phyloP scores from a whole-genome alignment of 345 rosid species.

The Hibiscus trionum region DNA sequence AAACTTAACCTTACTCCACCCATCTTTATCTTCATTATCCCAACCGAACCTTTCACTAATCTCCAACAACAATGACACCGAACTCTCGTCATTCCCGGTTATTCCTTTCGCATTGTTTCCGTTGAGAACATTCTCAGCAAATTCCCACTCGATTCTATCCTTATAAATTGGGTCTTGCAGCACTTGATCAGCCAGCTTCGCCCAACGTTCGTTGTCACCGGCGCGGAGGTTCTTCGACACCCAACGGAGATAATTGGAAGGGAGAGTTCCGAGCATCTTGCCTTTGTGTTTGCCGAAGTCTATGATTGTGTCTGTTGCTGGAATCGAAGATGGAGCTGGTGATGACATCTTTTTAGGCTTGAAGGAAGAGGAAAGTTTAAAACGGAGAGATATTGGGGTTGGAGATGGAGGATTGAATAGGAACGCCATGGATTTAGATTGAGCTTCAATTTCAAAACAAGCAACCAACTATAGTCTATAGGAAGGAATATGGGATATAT shows the following conservation, averaged over 20 bases:
- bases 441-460: background rate
- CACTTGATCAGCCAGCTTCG: slow-evolving; percentile 64
- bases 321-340: background rate
- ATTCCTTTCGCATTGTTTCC: slow-evolving; percentile 27
- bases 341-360: background rate
- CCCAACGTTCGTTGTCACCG: slow-evolving; percentile 58
- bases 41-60: slow-evolving; percentile 79
- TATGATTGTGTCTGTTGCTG: slow-evolving; percentile 52
- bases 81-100: slow-evolving; percentile 8
- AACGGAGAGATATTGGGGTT: background rate
- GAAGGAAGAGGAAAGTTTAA: background rate
- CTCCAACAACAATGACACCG: slow-evolving; percentile 53
- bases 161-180: slow-evolving; percentile 56
- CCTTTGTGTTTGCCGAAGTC: slow-evolving; percentile 81
- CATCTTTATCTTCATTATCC: slow-evolving; percentile 63
- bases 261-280: slow-evolving; percentile 73
- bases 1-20: slow-evolving; percentile 60
- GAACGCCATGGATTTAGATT: background rate
- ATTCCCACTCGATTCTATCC: slow-evolving; percentile 81
- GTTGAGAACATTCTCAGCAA: slow-evolving; percentile 41
- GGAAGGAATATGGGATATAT: background rate
- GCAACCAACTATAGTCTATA: background rate
- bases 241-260: slow-evolving; percentile 73
- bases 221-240: slow-evolving; percentile 62
- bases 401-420: background rate